These are phyloP conservation scores for Furcasterigmium furcatum DNA, from an alignment of 2,329 filamentous ascomycete genomes.

Conservation along the genomic window DNA sequence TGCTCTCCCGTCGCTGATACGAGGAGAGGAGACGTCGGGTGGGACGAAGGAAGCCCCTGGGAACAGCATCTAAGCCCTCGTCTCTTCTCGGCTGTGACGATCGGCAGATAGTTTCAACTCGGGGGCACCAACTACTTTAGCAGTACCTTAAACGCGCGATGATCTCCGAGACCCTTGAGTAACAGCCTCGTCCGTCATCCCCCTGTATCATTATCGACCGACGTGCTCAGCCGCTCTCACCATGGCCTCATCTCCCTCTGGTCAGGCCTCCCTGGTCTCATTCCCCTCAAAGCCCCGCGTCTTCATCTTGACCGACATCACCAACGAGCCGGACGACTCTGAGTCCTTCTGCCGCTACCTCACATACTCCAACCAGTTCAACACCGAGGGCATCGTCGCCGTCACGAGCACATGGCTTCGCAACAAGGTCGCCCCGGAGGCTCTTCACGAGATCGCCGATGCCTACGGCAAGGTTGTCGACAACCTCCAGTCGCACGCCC, in stretches of 20 bases:
- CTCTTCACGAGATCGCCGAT: conserved; percentile 39
- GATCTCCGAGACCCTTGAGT: too few relatives aligned
- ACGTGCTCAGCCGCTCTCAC: too few relatives aligned
- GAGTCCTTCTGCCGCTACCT: conserved; percentile 41
- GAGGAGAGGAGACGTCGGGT: too few relatives aligned
- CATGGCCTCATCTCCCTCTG: neutral
- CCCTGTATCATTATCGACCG: too few relatives aligned
- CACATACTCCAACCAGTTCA: conserved; percentile 41
- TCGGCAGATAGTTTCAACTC: too few relatives aligned
- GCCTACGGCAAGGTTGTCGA: conserved; percentile 38
- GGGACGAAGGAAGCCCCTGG: too few relatives aligned
- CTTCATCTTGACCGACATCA: conserved; percentile 39
- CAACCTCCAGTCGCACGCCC: conserved; percentile 45
- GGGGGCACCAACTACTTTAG: too few relatives aligned
- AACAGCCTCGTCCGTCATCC: too few relatives aligned
- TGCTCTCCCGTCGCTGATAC: too few relatives aligned
- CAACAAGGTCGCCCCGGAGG: conserved; percentile 32
- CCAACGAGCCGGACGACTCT: conserved; percentile 42
- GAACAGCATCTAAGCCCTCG: too few relatives aligned
- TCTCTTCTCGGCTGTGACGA: too few relatives aligned
- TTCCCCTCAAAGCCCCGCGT: conserved; percentile 26
- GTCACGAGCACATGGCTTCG: conserved; percentile 43
- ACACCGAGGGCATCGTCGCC: conserved; percentile 41
- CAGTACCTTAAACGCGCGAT: too few relatives aligned
- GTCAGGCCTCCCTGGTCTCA: neutral